Evolutionary conservation across 148 eudicot genomes (phyloP).

Genomic region (Rhododendron ovatum): DNA sequence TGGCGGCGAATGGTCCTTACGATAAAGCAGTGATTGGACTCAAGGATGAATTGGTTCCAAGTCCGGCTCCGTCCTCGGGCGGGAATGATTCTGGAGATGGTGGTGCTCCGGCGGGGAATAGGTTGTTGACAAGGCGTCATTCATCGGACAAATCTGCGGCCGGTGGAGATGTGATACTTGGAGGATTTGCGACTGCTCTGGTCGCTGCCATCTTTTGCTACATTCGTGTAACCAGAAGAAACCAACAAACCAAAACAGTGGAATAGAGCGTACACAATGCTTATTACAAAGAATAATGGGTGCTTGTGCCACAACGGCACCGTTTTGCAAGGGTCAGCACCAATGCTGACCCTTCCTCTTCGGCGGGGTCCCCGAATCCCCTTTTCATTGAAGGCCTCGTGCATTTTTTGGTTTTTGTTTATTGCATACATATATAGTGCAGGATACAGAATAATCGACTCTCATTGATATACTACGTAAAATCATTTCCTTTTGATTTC

Average conservation of each 20-base stretch:
- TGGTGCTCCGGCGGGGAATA: not conserved
- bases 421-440: too few relatives aligned
- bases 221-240: slow-evolving; percentile 36
- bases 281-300: too few relatives aligned
- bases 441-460: not conserved
- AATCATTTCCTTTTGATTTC: not conserved
- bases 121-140: slow-evolving; percentile 11
- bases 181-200: slow-evolving; percentile 42
- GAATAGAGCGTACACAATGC: not conserved
- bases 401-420: not conserved
- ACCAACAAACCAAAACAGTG: not conserved
- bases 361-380: not conserved
- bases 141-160: slow-evolving; percentile 15
- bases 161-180: slow-evolving; percentile 61
- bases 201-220: slow-evolving; percentile 41
- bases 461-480: not conserved
- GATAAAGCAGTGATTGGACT: not conserved
- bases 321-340: not conserved
- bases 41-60: not conserved
- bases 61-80: not conserved
- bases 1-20: not conserved
- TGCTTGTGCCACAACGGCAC: too few relatives aligned
- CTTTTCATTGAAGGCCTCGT: not conserved
- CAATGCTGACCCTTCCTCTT: too few relatives aligned
- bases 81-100: not conserved